Conservation (phyloP, 2,329 filamentous ascomycete genomes). For the Colletotrichum echinochloae region DNA sequence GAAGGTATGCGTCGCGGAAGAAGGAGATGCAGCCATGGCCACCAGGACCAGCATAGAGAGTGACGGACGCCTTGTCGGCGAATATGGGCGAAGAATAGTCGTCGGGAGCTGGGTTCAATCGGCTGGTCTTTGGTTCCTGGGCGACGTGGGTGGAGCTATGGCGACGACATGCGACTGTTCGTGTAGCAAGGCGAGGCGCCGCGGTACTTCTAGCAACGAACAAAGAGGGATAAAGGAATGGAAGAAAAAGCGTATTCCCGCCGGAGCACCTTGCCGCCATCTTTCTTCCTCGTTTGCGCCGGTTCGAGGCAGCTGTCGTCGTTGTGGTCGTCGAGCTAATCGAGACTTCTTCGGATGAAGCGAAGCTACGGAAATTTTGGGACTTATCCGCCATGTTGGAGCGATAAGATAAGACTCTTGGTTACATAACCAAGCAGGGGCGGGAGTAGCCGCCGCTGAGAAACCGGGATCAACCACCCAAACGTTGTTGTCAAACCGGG, state of each 20-base stretch:
- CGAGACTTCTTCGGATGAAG: background rate
- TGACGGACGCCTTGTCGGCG: slow-evolving; percentile 85
- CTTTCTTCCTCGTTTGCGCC: slow-evolving; percentile 11
- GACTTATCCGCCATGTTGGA: background rate
- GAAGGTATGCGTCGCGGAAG: slow-evolving; percentile 88
- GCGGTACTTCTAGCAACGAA: slow-evolving; percentile 48
- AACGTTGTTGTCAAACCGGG: slow-evolving; percentile 3
- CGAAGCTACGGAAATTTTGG: slow-evolving; percentile 36
- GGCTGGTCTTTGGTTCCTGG: slow-evolving; percentile 51
- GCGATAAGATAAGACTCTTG: slow-evolving; percentile 30
- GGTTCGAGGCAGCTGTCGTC: background rate
- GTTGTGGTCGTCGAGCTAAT: background rate
- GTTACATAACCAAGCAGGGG: slow-evolving; percentile 32
- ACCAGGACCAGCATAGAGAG: slow-evolving; percentile 81
- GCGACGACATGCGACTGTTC: slow-evolving; percentile 40
- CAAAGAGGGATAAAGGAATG: slow-evolving; percentile 65
- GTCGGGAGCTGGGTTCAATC: slow-evolving; percentile 83
- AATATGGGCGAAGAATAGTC: slow-evolving; percentile 89
- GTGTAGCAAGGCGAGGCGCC: slow-evolving; percentile 44
- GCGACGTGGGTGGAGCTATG: slow-evolving; percentile 41
- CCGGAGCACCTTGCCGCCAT: slow-evolving; percentile 59
- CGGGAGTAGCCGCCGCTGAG: slow-evolving; percentile 27
- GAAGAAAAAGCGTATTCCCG: slow-evolving; percentile 53
- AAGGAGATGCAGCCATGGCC: slow-evolving; percentile 97
- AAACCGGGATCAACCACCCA: slow-evolving; percentile 20